phyloP scores from a whole-genome alignment of 371 early-diverging fungal genomes.

The Haplosporangium sp. region DNA sequence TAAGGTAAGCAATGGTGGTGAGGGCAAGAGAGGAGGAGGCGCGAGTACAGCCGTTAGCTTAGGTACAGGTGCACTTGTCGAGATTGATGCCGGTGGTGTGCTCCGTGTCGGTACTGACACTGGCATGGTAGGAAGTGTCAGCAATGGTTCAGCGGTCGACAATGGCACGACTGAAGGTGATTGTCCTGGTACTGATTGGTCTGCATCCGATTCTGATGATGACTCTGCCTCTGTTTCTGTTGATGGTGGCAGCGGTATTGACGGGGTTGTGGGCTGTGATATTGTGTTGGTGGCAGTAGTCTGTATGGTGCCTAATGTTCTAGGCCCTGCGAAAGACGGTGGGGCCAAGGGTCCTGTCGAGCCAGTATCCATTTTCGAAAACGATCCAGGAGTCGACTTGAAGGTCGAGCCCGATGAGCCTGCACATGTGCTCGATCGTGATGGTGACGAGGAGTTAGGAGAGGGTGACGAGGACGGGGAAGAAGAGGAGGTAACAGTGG shows the following conservation, averaged over 20 bases:
- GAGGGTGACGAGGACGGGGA: constrained; percentile 7
- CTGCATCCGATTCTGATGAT: neutral
- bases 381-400: constrained; percentile 14
- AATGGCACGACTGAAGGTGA: neutral
- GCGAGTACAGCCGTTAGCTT: neutral
- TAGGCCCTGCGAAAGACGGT: constrained; percentile 39
- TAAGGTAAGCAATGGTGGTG: constrained; percentile 2
- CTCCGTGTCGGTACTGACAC: constrained; percentile 8
- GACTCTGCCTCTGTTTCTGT: constrained; percentile 4
- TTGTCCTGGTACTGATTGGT: neutral
- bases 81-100: too few species aligned
- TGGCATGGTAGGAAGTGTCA: constrained; percentile 11
- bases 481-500: constrained; percentile 4
- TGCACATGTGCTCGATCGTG: neutral
- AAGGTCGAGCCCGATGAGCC: constrained; percentile 1
- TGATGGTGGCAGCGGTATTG: constrained; percentile 1
- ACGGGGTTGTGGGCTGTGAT: neutral
- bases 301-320: constrained; percentile 27
- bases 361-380: constrained; percentile 28
- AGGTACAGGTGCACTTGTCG: too few species aligned
- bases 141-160: neutral
- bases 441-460: neutral
- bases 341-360: constrained; percentile 24
- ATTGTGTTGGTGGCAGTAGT: neutral
- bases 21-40: neutral